phyloP scores from a whole-genome alignment of 73 alveolate species.

The Diophrys appendiculata region DNA sequence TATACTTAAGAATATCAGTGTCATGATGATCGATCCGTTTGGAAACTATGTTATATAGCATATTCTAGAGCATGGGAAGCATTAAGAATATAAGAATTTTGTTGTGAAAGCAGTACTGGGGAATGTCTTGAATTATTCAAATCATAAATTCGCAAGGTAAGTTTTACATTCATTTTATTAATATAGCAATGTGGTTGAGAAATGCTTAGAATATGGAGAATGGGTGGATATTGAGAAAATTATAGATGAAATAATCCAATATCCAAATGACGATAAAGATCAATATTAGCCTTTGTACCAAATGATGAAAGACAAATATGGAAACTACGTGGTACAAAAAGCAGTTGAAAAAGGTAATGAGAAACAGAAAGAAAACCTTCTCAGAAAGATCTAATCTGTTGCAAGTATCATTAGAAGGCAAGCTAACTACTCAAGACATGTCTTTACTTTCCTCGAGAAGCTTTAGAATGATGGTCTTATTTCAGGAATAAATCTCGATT shows the following conservation, averaged over 20 bases:
- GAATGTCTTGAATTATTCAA: conserved; percentile 51
- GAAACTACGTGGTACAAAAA: conserved; percentile 77
- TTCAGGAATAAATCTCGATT: too few species aligned
- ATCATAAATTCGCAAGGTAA: conserved; percentile 70
- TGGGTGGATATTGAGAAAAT: conserved; percentile 37
- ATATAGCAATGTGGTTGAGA: conserved; percentile 72
- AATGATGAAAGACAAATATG: conserved; percentile 75
- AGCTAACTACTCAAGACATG: conserved; percentile 58
- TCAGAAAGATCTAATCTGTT: conserved; percentile 53
- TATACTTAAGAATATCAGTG: conserved; percentile 51
- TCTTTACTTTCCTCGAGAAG: conserved; percentile 58
- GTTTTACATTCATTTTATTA: neutral
- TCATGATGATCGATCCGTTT: conserved; percentile 66
- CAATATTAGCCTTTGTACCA: conserved; percentile 36
- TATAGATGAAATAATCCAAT: conserved; percentile 67
- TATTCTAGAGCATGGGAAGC: conserved; percentile 84
- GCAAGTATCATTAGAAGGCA: conserved; percentile 29
- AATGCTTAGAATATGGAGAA: conserved; percentile 63
- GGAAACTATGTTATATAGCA: conserved; percentile 93
- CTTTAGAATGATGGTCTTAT: too few species aligned
- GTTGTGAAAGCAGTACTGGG: conserved; percentile 67
- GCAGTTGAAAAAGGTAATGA: conserved; percentile 72
- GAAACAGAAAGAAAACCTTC: conserved; percentile 52
- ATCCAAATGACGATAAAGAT: conserved; percentile 30
- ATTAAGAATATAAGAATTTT: conserved; percentile 64